Evolutionary conservation across 148 eudicot species (phyloP).

Genomic region (Amaranthus cruentus): DNA sequence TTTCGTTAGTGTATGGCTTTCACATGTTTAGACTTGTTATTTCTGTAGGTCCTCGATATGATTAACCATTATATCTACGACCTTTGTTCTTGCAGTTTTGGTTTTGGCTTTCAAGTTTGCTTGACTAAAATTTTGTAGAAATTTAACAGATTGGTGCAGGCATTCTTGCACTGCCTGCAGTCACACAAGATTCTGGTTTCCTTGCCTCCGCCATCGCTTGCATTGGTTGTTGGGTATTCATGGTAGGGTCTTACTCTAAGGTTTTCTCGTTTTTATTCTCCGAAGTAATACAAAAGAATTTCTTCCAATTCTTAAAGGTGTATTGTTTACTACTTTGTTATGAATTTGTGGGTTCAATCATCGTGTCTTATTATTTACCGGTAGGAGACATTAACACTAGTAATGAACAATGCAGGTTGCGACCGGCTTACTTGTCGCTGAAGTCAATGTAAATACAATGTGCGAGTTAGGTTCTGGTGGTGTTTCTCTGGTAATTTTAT

Average conservation of each 20-base stretch:
- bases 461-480: constrained; percentile 93
- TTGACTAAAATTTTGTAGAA: constrained; percentile 1
- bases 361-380: background rate
- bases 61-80: background rate
- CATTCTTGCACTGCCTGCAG: constrained; percentile 91
- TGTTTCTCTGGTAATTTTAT: constrained; percentile 71
- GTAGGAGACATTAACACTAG: background rate
- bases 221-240: constrained; percentile 77
- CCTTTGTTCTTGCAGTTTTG: background rate
- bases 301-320: constrained; percentile 2
- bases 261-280: background rate
- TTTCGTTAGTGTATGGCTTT: background rate
- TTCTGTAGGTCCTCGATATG: background rate
- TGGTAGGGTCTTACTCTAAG: constrained; percentile 41
- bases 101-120: background rate
- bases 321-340: background rate
- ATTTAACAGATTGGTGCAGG: constrained; percentile 86
- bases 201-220: constrained; percentile 75
- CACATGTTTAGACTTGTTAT: no score
- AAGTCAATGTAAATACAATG: constrained; percentile 95
- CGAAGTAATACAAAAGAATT: background rate
- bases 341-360: background rate
- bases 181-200: constrained; percentile 90
- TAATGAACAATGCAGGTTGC: constrained; percentile 53
- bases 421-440: constrained; percentile 86